These are phyloP conservation scores for Neurospora intermedia DNA, from an alignment of 495 filamentous ascomycete genomes.

Conservation along the genomic window DNA sequence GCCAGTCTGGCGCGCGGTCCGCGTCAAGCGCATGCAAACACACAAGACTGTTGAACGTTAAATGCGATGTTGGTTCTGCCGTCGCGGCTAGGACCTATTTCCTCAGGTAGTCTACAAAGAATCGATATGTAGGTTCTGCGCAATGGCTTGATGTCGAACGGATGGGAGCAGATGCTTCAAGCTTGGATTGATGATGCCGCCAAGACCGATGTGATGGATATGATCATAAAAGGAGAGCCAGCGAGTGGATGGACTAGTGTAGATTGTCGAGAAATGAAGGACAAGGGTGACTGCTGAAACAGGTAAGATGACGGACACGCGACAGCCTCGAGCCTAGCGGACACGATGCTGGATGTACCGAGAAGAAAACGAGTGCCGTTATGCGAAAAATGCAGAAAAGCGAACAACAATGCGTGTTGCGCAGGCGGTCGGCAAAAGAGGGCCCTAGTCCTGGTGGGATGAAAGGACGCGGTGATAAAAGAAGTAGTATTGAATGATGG, in stretches of 20 bases:
- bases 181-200: not conserved
- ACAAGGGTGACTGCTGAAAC: not conserved
- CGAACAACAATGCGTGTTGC: not conserved
- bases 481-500: not conserved
- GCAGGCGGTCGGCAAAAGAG: not conserved
- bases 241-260: not conserved
- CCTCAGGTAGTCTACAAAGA: not conserved
- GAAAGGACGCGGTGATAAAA: not conserved
- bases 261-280: not conserved
- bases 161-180: not conserved
- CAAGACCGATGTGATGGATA: not conserved
- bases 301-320: not conserved
- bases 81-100: not conserved
- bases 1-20: not conserved
- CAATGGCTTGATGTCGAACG: not conserved
- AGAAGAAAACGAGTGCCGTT: not conserved
- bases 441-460: not conserved
- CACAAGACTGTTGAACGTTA: not conserved
- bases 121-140: not conserved
- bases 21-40: not conserved
- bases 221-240: not conserved
- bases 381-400: not conserved
- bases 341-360: not conserved
- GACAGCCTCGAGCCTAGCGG: not conserved
- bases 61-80: not conserved